Evolutionary conservation across 2,329 filamentous ascomycete genomes (phyloP).

Genomic region (Calonectria hawksworthii): DNA sequence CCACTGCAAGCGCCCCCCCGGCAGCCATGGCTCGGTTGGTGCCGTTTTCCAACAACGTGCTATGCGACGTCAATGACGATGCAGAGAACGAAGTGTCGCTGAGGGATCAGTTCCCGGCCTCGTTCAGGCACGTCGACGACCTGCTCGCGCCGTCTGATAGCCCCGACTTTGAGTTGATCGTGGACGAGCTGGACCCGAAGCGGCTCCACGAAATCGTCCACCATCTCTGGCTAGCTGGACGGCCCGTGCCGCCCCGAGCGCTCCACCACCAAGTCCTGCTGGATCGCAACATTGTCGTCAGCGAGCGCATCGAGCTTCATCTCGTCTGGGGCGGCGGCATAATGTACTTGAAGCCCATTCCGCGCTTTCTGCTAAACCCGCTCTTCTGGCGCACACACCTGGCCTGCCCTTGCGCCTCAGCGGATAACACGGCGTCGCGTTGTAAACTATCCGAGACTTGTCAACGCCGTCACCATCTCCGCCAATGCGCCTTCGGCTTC

Average conservation of each 20-base stretch:
- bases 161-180: conserved; percentile 11
- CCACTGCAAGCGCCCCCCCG: background rate
- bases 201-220: conserved; percentile 19
- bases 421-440: background rate
- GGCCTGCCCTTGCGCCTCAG: conserved; percentile 12
- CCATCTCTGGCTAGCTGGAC: conserved; percentile 41
- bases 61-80: background rate
- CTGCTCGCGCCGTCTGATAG: conserved; percentile 5
- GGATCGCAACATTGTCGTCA: conserved; percentile 51
- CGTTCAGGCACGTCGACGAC: conserved; percentile 10
- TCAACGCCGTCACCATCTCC: background rate
- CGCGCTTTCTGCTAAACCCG: conserved; percentile 54
- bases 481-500: conserved; percentile 19
- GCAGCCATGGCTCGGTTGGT: conserved; percentile 8
- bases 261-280: conserved; percentile 54
- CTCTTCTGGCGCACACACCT: conserved; percentile 53
- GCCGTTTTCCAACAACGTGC: conserved; percentile 17
- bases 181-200: conserved; percentile 19
- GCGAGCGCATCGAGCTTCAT: conserved; percentile 55
- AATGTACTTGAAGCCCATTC: conserved; percentile 57
- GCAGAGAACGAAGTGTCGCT: background rate
- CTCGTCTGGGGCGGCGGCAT: conserved; percentile 55
- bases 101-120: conserved; percentile 21
- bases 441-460: background rate
- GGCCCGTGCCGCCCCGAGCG: conserved; percentile 52